Evolutionary conservation across 164 flowering plant genomes (phyloP), one percentile per base, ranked within the genome.

Genomic region (Vitis vinifera): DNA sequence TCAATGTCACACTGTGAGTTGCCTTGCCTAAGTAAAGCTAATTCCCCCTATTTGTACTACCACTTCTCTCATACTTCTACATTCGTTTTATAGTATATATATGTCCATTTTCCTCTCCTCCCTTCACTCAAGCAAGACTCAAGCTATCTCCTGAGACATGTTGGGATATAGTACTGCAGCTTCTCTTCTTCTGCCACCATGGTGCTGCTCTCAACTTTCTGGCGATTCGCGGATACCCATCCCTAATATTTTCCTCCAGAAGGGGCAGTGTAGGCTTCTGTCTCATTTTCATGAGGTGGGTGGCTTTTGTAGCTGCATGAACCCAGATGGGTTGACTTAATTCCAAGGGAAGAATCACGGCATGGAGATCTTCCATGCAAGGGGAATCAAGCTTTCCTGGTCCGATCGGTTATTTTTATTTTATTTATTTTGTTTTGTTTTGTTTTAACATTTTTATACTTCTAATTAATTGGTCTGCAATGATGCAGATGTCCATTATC

Each of bases 341-440:
- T 52, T 67, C 27, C 67, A 4, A 73, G 73, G 27, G 29, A 37
- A 11, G 63, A 71, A 19, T 19, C 62, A 17, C 31, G 52, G n/a
- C 55, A 59, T 6, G 68, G 17, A 69, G 52, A 48, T 67, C 67
- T 60, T 69, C 51, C 58, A 52, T 61, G 69, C 69, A 60, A 72
- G 76, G 80, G 86, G 84, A 81, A 83, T 83, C 71, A 72, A 83
- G 79, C 79, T 47, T 44, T 79, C 71, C 78, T 77, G 86, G 86
- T 83, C 86, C 84, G 86, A 80, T 44, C 62, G 8, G 4, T 27
- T 51, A n/a, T 8, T 1, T 47, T 50, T 23, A 23, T 23, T 23
- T 23, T 23, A 23, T 23, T 23, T 23, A 0, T 23, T 23, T 23
- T 23, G 27, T 1, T 23, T 23, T 23, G 27, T 3, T 37, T 37